Conservation (phyloP, 805 yeast genomes). For the Dipodascus geniculatus region DNA sequence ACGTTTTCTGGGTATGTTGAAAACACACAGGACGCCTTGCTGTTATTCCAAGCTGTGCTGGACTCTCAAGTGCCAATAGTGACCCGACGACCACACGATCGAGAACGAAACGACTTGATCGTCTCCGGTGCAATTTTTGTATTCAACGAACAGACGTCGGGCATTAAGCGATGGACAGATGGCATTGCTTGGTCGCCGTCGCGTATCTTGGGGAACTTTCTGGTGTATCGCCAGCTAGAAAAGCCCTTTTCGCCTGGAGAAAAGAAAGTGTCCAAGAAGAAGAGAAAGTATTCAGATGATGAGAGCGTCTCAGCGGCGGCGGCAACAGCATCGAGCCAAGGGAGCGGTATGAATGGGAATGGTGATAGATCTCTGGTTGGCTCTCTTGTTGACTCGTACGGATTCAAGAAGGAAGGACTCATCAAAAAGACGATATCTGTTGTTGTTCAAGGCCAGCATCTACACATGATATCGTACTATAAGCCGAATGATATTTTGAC, state of each 20-base stretch:
- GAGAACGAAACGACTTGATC: slow-evolving; percentile 56
- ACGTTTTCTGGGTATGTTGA: slow-evolving; percentile 63
- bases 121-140: slow-evolving; percentile 72
- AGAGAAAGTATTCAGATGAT: slow-evolving; percentile 3
- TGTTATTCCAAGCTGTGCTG: slow-evolving; percentile 61
- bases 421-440: slow-evolving; percentile 74
- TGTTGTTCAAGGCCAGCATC: slow-evolving; percentile 31
- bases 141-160: slow-evolving; percentile 67
- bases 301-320: background rate
- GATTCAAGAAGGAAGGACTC: slow-evolving; percentile 59
- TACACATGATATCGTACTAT: slow-evolving; percentile 71
- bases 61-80: slow-evolving; percentile 45
- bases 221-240: slow-evolving; percentile 67
- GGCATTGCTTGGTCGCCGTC: slow-evolving; percentile 86
- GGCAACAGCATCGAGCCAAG: background rate
- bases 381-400: slow-evolving; percentile 46
- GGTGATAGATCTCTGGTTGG: slow-evolving; percentile 39
- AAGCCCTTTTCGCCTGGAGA: slow-evolving; percentile 34
- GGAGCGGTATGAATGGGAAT: too few relatives aligned
- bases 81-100: slow-evolving; percentile 65
- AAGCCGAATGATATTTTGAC: slow-evolving; percentile 58
- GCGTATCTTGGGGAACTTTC: slow-evolving; percentile 70
- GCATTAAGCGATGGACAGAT: slow-evolving; percentile 87
- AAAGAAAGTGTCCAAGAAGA: slow-evolving; percentile 22
- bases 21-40: slow-evolving; percentile 65